A percentile compares a stretch with the other conserved stretches of the same genome.
These are phyloP conservation scores for Candida chilensis DNA, from an alignment of 805 yeast genomes.

Conservation along the genomic window DNA sequence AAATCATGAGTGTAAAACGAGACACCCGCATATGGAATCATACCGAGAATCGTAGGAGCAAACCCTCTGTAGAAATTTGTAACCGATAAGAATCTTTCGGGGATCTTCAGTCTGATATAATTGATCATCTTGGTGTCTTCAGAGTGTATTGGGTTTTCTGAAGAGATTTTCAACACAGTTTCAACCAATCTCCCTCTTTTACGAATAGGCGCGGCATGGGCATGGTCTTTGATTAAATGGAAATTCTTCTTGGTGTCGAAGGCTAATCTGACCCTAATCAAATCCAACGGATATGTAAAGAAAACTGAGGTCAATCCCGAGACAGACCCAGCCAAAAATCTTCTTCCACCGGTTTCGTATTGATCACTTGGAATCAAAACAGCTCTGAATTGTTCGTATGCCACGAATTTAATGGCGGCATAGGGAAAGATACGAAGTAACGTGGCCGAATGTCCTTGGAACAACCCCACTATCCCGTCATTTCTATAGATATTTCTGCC, in stretches of 20 bases:
- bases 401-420: conserved; percentile 94
- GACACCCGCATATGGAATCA: conserved; percentile 98
- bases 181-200: conserved; percentile 17
- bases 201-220: no score
- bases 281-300: conserved; percentile 86
- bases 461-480: conserved; percentile 77
- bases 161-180: conserved; percentile 11
- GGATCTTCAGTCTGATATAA: conserved; percentile 18
- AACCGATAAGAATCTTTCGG: conserved; percentile 22
- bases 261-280: conserved; percentile 86
- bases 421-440: conserved; percentile 87
- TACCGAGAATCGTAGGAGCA: conserved; percentile 87
- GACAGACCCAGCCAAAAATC: conserved; percentile 82
- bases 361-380: conserved; percentile 65
- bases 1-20: conserved; percentile 91
- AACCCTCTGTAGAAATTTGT: conserved; percentile 90
- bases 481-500: conserved; percentile 50
- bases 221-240: conserved; percentile 22
- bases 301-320: conserved; percentile 85
- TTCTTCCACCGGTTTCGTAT: conserved; percentile 72
- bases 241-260: conserved; percentile 55
- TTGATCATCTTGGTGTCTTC: conserved; percentile 27
- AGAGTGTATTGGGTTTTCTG: conserved; percentile 15
- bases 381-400: conserved; percentile 86
- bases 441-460: conserved; percentile 95